These are phyloP conservation scores for Bipolaris victoriae DNA, from an alignment of 2,329 filamentous ascomycete species.

Conservation along the genomic window DNA sequence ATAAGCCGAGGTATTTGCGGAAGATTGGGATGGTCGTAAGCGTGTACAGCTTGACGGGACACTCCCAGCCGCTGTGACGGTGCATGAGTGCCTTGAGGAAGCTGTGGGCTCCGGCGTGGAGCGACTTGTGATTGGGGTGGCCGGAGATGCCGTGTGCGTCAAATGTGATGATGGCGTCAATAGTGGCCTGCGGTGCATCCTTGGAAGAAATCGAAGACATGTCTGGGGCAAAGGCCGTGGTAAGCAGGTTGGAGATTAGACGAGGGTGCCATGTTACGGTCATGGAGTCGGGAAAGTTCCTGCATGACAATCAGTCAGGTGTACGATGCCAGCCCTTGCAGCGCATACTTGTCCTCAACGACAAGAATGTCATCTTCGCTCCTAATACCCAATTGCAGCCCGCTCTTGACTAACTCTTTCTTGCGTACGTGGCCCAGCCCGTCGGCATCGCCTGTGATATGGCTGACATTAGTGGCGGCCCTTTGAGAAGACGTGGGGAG, in stretches of 20 bases:
- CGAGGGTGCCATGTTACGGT: constrained; percentile 74
- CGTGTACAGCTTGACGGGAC: constrained; percentile 84
- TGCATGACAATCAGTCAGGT: constrained; percentile 30
- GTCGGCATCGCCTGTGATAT: constrained; percentile 73
- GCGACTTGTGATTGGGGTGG: constrained; percentile 91
- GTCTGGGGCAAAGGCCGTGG: constrained; percentile 74
- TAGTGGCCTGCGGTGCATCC: constrained; percentile 59
- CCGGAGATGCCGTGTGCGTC: constrained; percentile 80
- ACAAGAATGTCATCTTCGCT: constrained; percentile 81
- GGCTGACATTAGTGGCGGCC: constrained; percentile 12
- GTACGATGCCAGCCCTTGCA: constrained; percentile 8
- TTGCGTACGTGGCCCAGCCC: constrained; percentile 83
- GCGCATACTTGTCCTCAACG: constrained; percentile 74
- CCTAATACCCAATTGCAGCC: constrained; percentile 74
- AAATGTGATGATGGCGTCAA: constrained; percentile 90
- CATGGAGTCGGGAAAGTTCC: constrained; percentile 90
- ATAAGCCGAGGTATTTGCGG: constrained; percentile 80
- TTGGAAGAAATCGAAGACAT: constrained; percentile 53
- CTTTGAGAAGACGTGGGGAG: neutral
- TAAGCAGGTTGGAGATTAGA: constrained; percentile 73
- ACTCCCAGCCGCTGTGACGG: constrained; percentile 67
- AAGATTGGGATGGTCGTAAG: constrained; percentile 73
- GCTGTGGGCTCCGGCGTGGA: constrained; percentile 78
- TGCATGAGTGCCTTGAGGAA: constrained; percentile 73
- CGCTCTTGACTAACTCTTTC: constrained; percentile 83